These are phyloP conservation scores for Gilbertella persicaria DNA, from an alignment of 371 early-diverging fungal species.

Conservation along the genomic window DNA sequence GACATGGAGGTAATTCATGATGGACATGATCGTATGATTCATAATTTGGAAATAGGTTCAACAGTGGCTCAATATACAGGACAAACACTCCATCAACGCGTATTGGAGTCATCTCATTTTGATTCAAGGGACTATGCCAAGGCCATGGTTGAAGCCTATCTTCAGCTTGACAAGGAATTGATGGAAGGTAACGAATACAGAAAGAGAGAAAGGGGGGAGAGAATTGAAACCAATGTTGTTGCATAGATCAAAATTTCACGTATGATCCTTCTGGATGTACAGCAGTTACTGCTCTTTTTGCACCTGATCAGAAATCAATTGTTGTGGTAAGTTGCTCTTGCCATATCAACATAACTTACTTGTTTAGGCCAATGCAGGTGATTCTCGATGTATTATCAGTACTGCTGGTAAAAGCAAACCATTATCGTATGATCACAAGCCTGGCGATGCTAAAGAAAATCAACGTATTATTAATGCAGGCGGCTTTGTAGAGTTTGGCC, in stretches of 20 bases:
- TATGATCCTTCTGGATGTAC: slow-evolving; percentile 94
- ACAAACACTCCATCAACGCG: slow-evolving; percentile 70
- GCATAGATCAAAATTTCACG: slow-evolving; percentile 65
- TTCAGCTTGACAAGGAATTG: slow-evolving; percentile 80
- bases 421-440: slow-evolving; percentile 94
- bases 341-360: neutral
- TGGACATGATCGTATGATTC: too few species aligned
- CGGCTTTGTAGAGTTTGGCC: slow-evolving; percentile 95
- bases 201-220: neutral
- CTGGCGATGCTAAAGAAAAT: slow-evolving; percentile 77
- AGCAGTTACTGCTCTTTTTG: slow-evolving; percentile 68
- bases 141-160: slow-evolving; percentile 84
- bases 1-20: slow-evolving; percentile 95
- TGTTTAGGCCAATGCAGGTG: slow-evolving; percentile 89
- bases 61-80: slow-evolving; percentile 90
- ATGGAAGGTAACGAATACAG: slow-evolving; percentile 57
- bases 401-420: slow-evolving; percentile 72
- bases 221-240: too few species aligned
- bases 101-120: slow-evolving; percentile 69
- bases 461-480: slow-evolving; percentile 88
- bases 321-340: slow-evolving; percentile 28
- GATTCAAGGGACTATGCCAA: slow-evolving; percentile 63
- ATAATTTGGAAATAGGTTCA: too few species aligned
- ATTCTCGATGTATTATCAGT: slow-evolving; percentile 89
- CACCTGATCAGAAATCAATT: slow-evolving; percentile 38